phyloP scores from a whole-genome alignment of 2,329 filamentous ascomycete species.

The Bipolaris oryzae region DNA sequence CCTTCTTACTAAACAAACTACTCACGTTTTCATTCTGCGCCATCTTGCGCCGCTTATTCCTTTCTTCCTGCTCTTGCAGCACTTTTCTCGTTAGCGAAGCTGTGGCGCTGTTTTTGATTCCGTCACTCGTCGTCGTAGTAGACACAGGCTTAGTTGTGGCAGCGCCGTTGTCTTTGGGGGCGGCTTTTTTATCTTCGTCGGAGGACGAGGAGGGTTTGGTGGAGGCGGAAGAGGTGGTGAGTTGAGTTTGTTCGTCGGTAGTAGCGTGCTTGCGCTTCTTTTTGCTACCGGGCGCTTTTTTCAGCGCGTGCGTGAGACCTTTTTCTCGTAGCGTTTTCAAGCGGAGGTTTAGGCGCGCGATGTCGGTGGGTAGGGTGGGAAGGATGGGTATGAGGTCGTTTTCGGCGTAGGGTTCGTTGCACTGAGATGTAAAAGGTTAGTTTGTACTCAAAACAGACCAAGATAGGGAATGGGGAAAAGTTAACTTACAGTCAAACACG shows the following conservation, averaged over 20 bases:
- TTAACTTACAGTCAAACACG: conserved; percentile 60
- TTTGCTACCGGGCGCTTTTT: conserved; percentile 71
- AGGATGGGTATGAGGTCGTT: conserved; percentile 85
- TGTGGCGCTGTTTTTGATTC: conserved; percentile 88
- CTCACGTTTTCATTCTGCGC: conserved; percentile 59
- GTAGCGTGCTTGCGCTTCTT: conserved; percentile 76
- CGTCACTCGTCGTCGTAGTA: conserved; percentile 49
- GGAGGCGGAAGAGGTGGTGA: not conserved
- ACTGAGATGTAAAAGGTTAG: conserved; percentile 55
- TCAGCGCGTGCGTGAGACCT: conserved; percentile 83
- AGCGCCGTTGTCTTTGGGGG: conserved; percentile 21
- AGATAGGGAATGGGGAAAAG: too few species aligned
- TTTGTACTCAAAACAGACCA: too few species aligned
- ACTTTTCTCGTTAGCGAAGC: conserved; percentile 86
- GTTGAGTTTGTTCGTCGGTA: not conserved
- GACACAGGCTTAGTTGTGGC: not conserved
- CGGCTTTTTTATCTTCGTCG: conserved; percentile 31
- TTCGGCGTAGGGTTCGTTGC: conserved; percentile 72
- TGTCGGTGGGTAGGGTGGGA: conserved; percentile 71
- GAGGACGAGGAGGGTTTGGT: conserved; percentile 26
- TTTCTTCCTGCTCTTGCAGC: conserved; percentile 81
- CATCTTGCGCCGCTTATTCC: conserved; percentile 78
- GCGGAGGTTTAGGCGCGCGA: conserved; percentile 69
- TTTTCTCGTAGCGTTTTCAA: conserved; percentile 71
- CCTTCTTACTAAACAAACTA: conserved; percentile 53